Evolutionary conservation across 306 rosid species (phyloP), one percentile per base, ranked within the genome.

Genomic region (Betula pendula): DNA sequence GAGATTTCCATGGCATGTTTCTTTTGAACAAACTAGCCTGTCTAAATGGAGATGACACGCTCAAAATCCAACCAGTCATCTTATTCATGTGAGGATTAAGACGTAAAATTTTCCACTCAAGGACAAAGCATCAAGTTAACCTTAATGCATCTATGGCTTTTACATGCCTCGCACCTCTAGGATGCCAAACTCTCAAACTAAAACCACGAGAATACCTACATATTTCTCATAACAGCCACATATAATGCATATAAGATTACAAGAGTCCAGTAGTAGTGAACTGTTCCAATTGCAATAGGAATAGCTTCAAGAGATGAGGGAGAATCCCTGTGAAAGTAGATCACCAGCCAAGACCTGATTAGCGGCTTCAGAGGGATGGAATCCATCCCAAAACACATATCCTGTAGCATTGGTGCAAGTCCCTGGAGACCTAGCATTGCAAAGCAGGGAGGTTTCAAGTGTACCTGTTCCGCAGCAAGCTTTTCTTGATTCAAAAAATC

Each of bases 391-490:
- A 72, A 84, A 90, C 58, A 86, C 87, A 44, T 87, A 89, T 38
- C 77, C 84, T 2, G 84, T 90, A 12, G 85, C 94, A 31, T 90
- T 88, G 35, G 74, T 48, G 69, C 94, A 88, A 53, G 94, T 88
- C 51, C 92, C 92, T 8, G 72, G 8, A 8, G 92, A 87, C 67
- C 66, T 25, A 29, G 82, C 65, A 83, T 86, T 87, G 89, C 92
- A 85, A 3, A 87, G 90, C 70, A 82, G 55, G 52, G 92, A 88
- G 60, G 92, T 88, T 76, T 90, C 90, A 27, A 90, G 2, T 44
- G 75, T 80, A 3, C 92, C 92, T n/a, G 94, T 88, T 77, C 94
- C 94, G 63, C 89, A 90, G 63, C 94, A 85, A 65, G 90, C 91
- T 73, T 79, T 80, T 79, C 94, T 84, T 31, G 85, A 68, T 56